Conservation (phyloP, 164 flowering plant species). For the Chimonanthus salicifolius region DNA sequence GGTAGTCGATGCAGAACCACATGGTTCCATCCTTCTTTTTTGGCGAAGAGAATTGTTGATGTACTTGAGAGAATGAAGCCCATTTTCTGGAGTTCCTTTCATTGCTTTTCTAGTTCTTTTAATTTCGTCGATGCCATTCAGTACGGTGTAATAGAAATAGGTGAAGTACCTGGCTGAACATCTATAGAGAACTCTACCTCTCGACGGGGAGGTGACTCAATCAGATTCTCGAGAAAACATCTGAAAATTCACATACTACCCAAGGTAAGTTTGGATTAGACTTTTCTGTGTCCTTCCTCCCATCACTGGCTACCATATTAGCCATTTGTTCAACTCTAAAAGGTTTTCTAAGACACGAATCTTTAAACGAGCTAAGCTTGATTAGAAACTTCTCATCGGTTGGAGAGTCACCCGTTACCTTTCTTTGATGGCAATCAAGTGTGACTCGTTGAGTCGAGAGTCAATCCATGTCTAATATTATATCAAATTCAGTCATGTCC, state of each 20-base stretch:
- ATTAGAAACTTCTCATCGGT: too few species aligned
- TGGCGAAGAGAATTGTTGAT: slow-evolving; percentile 1
- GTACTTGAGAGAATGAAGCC: neutral
- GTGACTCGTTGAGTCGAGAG: neutral
- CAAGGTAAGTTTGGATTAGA: neutral
- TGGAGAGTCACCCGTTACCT: neutral
- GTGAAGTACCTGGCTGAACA: neutral
- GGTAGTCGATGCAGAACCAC: neutral
- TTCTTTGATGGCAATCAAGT: neutral
- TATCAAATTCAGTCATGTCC: neutral
- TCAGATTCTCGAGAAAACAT: neutral
- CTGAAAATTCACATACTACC: neutral
- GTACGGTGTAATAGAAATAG: neutral
- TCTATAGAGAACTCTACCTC: neutral
- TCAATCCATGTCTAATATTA: neutral
- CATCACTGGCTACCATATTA: neutral
- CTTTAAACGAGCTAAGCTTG: neutral
- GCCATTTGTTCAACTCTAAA: neutral
- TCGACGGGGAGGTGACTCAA: neutral
- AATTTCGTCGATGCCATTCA: neutral
- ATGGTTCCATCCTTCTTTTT: neutral
- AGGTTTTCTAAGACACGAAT: neutral
- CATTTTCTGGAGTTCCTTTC: neutral
- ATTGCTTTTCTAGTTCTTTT: neutral
- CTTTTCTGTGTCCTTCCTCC: neutral